phyloP scores from a whole-genome alignment of 2,329 filamentous ascomycete genomes.

The Colletotrichum filicis region DNA sequence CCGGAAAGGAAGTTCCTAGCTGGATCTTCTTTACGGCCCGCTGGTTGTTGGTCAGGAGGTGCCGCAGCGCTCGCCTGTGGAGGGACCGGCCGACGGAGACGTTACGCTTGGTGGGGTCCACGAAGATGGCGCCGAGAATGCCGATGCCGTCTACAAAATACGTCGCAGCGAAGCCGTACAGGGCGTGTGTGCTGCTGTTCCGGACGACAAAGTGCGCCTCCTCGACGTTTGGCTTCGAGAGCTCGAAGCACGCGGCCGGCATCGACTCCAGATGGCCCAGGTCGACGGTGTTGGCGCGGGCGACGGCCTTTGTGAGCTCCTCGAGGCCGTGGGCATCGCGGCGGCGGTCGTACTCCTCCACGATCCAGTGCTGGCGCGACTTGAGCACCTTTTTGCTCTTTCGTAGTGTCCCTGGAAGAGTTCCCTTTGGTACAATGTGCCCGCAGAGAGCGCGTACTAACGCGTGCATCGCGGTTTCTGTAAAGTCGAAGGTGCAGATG shows the following conservation, averaged over 20 bases:
- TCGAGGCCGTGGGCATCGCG: constrained; percentile 80
- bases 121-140: constrained; percentile 86
- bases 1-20: constrained; percentile 82
- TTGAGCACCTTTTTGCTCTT: constrained; percentile 90
- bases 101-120: constrained; percentile 86
- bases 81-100: constrained; percentile 91
- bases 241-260: constrained; percentile 79
- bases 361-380: constrained; percentile 94
- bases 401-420: constrained; percentile 78
- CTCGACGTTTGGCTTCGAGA: constrained; percentile 76
- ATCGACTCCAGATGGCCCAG: constrained; percentile 77
- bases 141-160: constrained; percentile 81
- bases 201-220: constrained; percentile 92
- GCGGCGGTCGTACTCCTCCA: constrained; percentile 86
- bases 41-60: constrained; percentile 67
- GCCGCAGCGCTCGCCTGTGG: constrained; percentile 85
- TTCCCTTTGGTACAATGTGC: constrained; percentile 70
- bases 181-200: constrained; percentile 89
- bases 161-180: constrained; percentile 93
- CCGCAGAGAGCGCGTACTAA: constrained; percentile 87
- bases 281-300: constrained; percentile 73
- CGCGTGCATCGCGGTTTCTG: constrained; percentile 88
- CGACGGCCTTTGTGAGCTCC: constrained; percentile 77
- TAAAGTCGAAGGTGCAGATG: constrained; percentile 96
- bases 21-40: constrained; percentile 82